Conservation (phyloP, 106 monocot species). For the Dendrobium catenatum region DNA sequence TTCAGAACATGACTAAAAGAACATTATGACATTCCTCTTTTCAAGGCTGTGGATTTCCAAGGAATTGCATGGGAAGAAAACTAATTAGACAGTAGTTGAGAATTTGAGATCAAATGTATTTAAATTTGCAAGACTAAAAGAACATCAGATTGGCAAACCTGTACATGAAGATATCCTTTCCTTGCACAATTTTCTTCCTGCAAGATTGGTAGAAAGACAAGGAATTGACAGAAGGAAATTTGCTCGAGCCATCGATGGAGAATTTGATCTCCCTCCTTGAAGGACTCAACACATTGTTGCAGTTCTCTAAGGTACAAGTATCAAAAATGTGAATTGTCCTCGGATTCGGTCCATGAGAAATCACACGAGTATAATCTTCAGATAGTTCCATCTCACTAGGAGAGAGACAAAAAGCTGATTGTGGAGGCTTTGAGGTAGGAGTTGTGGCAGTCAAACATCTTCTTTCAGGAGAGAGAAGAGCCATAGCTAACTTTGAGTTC, state of each 20-base stretch:
- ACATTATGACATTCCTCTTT: not conserved
- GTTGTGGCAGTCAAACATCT: slow-evolving; percentile 2
- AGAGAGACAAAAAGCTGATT: slow-evolving; percentile 1
- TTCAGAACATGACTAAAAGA: not conserved
- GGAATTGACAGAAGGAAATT: slow-evolving; percentile 17
- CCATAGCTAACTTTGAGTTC: slow-evolving; percentile 25
- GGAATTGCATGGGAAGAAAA: not conserved
- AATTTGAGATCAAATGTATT: not conserved
- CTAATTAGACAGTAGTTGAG: not conserved
- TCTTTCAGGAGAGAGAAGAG: slow-evolving; percentile 33
- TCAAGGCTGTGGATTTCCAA: not conserved
- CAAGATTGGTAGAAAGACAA: slow-evolving; percentile 54
- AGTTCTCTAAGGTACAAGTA: slow-evolving; percentile 41
- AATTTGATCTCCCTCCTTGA: not conserved
- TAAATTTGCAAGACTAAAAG: not conserved
- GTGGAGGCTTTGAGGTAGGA: not conserved
- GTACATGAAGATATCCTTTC: slow-evolving; percentile 56
- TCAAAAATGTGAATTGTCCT: slow-evolving; percentile 64
- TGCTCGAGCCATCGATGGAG: not conserved
- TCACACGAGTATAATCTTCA: slow-evolving; percentile 75
- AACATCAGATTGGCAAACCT: slow-evolving; percentile 25
- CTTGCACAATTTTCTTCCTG: slow-evolving; percentile 45
- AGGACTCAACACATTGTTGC: slow-evolving; percentile 9
- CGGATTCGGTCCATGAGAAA: slow-evolving; percentile 51
- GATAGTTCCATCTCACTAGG: slow-evolving; percentile 47